Evolutionary conservation across 2,329 filamentous ascomycete genomes (phyloP).

Genomic region (Pseudocercospora crystallina): DNA sequence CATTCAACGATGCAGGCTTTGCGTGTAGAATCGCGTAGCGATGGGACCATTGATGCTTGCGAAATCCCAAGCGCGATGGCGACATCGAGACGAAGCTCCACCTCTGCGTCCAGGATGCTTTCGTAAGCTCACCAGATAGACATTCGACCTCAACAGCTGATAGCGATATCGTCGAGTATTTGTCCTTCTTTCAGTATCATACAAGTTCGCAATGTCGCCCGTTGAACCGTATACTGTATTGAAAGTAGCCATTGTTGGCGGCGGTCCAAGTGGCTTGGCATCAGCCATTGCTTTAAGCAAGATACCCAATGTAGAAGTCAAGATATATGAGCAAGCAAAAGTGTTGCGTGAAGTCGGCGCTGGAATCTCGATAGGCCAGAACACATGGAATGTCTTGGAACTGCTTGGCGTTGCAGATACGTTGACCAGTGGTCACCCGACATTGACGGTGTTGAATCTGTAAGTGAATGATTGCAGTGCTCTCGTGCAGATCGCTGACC

Average conservation of each 20-base stretch:
- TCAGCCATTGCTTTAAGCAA: conserved; percentile 48
- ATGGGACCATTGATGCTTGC: too few species aligned
- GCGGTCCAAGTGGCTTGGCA: conserved; percentile 35
- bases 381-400: conserved; percentile 51
- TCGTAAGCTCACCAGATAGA: too few species aligned
- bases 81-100: too few species aligned
- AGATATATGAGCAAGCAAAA: conserved; percentile 48
- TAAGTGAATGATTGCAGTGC: background rate
- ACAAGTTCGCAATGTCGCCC: background rate
- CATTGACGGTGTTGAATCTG: conserved; percentile 18
- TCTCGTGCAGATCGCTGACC: background rate
- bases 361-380: conserved; percentile 48
- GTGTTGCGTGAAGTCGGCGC: conserved; percentile 50
- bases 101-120: too few species aligned
- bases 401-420: conserved; percentile 45
- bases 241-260: conserved; percentile 41
- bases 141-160: too few species aligned
- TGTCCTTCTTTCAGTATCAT: too few species aligned
- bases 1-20: too few species aligned
- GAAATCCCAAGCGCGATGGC: too few species aligned
- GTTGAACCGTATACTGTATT: background rate
- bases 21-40: too few species aligned
- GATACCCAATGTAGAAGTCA: conserved; percentile 44
- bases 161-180: too few species aligned
- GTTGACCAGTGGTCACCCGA: conserved; percentile 29